phyloP scores from a whole-genome alignment of 305 asterid genomes.

The Rubia balearica region DNA sequence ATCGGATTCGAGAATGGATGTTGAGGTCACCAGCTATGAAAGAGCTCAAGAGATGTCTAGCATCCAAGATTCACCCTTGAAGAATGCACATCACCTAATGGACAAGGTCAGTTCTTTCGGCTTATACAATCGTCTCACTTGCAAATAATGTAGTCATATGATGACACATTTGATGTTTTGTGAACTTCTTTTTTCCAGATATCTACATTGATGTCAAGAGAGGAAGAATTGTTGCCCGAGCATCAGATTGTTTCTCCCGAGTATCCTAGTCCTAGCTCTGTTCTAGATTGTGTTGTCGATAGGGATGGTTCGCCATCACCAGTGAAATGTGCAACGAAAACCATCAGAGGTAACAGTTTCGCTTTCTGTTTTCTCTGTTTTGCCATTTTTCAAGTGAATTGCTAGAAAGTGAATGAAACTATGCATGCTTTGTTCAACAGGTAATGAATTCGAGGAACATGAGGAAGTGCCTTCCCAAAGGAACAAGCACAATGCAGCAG shows the following conservation, averaged over 20 bases:
- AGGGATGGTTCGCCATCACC: constrained; percentile 58
- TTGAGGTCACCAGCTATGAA: constrained; percentile 31
- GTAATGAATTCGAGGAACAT: constrained; percentile 26
- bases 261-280: constrained; percentile 77
- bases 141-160: neutral
- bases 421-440: constrained; percentile 30
- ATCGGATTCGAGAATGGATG: constrained; percentile 28
- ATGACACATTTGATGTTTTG: neutral
- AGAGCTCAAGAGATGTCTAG: constrained; percentile 28
- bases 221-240: constrained; percentile 38
- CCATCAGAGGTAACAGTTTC: constrained; percentile 42
- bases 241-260: constrained; percentile 40
- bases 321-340: constrained; percentile 33
- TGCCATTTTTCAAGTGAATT: neutral
- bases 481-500: constrained; percentile 23
- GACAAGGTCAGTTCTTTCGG: constrained; percentile 35
- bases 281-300: constrained; percentile 44
- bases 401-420: neutral
- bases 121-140: neutral
- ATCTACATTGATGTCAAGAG: constrained; percentile 26
- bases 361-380: neutral
- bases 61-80: constrained; percentile 29
- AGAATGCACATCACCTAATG: constrained; percentile 24
- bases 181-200: constrained; percentile 32
- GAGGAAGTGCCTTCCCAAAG: constrained; percentile 19